Evolutionary conservation across 2,329 filamentous ascomycete species (phyloP).

Genomic region (Colletotrichum neosansevieriae): DNA sequence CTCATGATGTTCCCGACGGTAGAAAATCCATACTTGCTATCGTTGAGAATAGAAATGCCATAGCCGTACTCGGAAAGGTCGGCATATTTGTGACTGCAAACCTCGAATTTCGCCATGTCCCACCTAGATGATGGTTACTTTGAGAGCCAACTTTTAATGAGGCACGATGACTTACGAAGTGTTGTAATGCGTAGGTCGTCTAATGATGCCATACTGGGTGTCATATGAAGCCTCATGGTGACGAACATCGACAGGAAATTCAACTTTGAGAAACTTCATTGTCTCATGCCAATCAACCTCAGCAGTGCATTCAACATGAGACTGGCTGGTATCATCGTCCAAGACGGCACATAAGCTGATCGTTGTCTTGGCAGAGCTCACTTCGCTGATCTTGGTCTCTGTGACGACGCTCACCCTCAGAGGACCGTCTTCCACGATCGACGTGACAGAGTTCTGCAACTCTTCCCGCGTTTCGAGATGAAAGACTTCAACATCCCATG

Average conservation of each 20-base stretch:
- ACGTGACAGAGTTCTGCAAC: conserved; percentile 61
- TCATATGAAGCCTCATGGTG: conserved; percentile 77
- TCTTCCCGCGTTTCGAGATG: conserved; percentile 74
- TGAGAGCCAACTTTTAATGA: accelerated
- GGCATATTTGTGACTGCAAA: conserved; percentile 81
- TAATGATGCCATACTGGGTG: conserved; percentile 74
- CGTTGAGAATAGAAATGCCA: conserved; percentile 77
- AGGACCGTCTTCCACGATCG: conserved; percentile 63
- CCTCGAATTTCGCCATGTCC: conserved; percentile 87
- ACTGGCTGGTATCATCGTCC: conserved; percentile 52
- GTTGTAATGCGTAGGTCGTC: conserved; percentile 77
- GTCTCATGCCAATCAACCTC: conserved; percentile 77
- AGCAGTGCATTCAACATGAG: conserved; percentile 68
- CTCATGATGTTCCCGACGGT: conserved; percentile 77
- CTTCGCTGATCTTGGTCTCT: conserved; percentile 72
- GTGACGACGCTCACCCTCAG: conserved; percentile 70
- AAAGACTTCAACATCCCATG: conserved; percentile 78
- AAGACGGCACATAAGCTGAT: conserved; percentile 67
- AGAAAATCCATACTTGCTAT: conserved; percentile 78
- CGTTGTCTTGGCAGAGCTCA: conserved; percentile 74
- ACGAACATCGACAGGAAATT: conserved; percentile 74
- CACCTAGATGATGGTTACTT: conserved; percentile 45
- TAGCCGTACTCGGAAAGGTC: conserved; percentile 78
- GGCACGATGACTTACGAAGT: conserved; percentile 62
- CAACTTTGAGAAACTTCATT: conserved; percentile 79